phyloP scores from a whole-genome alignment of 345 rosid genomes.

The Barbarea vulgaris region DNA sequence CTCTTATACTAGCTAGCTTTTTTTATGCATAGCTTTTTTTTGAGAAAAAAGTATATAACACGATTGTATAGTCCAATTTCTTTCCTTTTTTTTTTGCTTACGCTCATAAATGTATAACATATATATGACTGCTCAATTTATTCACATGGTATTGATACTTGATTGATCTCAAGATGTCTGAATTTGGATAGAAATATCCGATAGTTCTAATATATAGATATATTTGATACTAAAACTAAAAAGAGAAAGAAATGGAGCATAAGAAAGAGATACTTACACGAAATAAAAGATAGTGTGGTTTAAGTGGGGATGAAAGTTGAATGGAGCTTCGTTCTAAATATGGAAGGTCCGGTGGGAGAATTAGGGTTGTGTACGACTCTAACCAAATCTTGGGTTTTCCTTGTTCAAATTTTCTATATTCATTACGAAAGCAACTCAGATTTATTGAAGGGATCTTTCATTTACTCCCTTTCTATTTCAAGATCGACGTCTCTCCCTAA shows the following conservation, averaged over 20 bases:
- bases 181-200: constrained; percentile 14
- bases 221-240: background rate
- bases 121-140: constrained; percentile 18
- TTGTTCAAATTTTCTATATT: constrained; percentile 19
- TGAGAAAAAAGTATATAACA: background rate
- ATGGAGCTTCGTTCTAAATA: constrained; percentile 23
- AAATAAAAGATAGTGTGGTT: constrained; percentile 19
- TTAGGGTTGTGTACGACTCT: constrained; percentile 38
- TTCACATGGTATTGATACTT: constrained; percentile 20
- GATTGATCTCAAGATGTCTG: constrained; percentile 13
- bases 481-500: constrained; percentile 21
- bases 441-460: background rate
- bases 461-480: constrained; percentile 25
- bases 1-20: constrained; percentile 29
- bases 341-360: constrained; percentile 30
- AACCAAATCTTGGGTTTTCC: background rate
- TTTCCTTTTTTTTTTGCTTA: background rate
- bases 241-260: constrained; percentile 5
- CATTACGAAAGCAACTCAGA: constrained; percentile 18
- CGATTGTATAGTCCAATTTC: background rate
- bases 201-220: background rate
- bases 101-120: background rate
- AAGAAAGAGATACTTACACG: constrained; percentile 10
- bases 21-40: constrained; percentile 27
- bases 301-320: constrained; percentile 39